Conservation (phyloP, 768 basidiomycete species). For the Termitomyces sp. region DNA sequence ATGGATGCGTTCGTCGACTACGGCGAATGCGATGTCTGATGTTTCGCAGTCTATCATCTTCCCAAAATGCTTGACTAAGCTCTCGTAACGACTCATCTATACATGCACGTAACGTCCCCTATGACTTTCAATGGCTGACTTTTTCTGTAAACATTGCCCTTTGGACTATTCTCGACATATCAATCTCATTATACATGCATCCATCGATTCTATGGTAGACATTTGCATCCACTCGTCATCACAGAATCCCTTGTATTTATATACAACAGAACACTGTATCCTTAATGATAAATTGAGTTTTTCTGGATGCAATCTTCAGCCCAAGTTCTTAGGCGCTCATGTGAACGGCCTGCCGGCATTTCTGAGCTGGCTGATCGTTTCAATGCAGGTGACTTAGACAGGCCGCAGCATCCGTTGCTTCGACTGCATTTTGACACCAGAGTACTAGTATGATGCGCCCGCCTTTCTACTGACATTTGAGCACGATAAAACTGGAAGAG, state of each 20-base stretch:
- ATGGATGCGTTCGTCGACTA: slow-evolving; percentile 14
- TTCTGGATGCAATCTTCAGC: no score
- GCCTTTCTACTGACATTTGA: background rate
- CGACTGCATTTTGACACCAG: background rate
- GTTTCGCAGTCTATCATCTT: background rate
- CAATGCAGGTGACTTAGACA: background rate
- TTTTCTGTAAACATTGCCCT: background rate
- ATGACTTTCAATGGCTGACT: background rate
- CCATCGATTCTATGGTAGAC: background rate
- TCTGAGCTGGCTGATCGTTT: background rate
- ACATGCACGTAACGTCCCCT: background rate
- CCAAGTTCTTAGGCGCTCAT: background rate
- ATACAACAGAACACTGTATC: background rate
- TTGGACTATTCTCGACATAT: background rate
- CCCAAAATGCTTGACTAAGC: background rate
- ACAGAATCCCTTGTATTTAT: background rate
- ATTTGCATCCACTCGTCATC: background rate
- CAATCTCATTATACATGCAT: background rate
- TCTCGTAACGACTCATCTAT: background rate
- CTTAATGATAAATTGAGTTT: background rate
- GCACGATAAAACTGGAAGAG: background rate
- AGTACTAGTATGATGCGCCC: background rate
- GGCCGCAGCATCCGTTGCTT: background rate
- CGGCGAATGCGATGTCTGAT: slow-evolving; percentile 2
- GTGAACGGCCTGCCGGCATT: background rate